Evolutionary conservation across 805 yeast species (phyloP), one percentile per base, ranked within the genome.

Genomic region (Kurtzmaniella fragi): DNA sequence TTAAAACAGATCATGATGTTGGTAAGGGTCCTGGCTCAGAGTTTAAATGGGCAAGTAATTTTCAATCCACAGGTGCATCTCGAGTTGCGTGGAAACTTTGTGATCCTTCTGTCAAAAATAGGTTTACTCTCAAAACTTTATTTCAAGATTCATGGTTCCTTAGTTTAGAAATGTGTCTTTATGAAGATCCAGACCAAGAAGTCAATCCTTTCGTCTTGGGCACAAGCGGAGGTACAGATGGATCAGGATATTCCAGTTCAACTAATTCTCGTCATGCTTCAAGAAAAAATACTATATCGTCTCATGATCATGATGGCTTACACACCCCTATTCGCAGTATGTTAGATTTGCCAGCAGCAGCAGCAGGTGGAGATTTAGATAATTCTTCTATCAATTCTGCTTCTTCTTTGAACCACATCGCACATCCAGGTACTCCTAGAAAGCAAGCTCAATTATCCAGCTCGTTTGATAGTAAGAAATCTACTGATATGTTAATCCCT

Each of bases 21-120:
- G 38, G 53, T 28, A 67, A 70, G 41, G 81, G 82, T 2, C 93
- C 93, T 1, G 90, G 91, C 13, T 59, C 74, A 4, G 93, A 85
- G 52, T 83, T 78, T 57, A 78, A 75, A 49, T 77, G 77, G 70
- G 89, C 88, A 0, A 72, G 77, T 40, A 78, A 71, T 43, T 80
- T 74, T 57, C 73, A 73, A 26, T 71, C 73, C 32, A 56, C 74
- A 1, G 81, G 81, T 10, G 80, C 82, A 17, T 77, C 89, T 1
- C 70, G 93, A 50, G 78, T 71, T 5, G 80, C 86, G 7, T 83
- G 90, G 88, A 75, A 84, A 55, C 59, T 84, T 37, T 76, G 83
- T 49, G 89, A 84, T 51, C 87, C 88, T 3, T 63, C 76, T 17
- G 65, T 73, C 0, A 52, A 49, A 1, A 65, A 75, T 6, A 67